phyloP scores from a whole-genome alignment of 768 basidiomycete genomes.

The Floccularia luteovirens region DNA sequence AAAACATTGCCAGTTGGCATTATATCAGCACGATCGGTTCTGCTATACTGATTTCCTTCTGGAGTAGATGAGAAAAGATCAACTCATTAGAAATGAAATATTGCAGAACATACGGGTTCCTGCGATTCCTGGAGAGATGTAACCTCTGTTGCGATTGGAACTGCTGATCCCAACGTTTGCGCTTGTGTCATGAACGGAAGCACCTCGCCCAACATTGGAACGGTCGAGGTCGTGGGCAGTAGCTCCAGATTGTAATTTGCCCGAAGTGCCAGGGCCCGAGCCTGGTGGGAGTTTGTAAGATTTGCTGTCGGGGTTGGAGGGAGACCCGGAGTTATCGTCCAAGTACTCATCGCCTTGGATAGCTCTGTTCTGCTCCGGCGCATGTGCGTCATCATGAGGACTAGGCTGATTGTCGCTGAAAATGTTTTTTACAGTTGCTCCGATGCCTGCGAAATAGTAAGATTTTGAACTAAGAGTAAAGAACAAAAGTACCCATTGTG shows the following conservation, averaged over 20 bases:
- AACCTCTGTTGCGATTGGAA: too few species aligned
- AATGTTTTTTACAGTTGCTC: slow-evolving; percentile 6
- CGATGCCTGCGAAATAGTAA: slow-evolving; percentile 4
- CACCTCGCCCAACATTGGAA: slow-evolving; percentile 5
- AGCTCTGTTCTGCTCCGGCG: background rate
- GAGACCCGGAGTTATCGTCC: background rate
- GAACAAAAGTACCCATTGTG: too few species aligned
- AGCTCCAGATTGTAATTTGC: slow-evolving; percentile 7
- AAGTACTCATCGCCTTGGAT: background rate
- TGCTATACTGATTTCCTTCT: slow-evolving; percentile 8
- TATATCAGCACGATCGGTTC: slow-evolving; percentile 5
- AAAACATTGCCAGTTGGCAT: slow-evolving; percentile 10
- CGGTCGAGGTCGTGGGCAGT: slow-evolving; percentile 6
- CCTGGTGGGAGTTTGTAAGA: slow-evolving; percentile 12
- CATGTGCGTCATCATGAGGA: background rate
- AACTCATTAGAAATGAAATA: background rate
- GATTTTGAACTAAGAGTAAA: too few species aligned
- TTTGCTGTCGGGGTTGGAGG: background rate
- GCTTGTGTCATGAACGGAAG: too few species aligned
- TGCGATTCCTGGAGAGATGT: too few species aligned
- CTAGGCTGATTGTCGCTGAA: slow-evolving; percentile 3
- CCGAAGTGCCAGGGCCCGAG: slow-evolving; percentile 12
- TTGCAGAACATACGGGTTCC: background rate
- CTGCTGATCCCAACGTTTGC: too few species aligned
- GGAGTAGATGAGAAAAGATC: background rate